These are phyloP conservation scores for Rhizophora apiculata DNA, from an alignment of 345 rosid species.

Conservation along the genomic window DNA sequence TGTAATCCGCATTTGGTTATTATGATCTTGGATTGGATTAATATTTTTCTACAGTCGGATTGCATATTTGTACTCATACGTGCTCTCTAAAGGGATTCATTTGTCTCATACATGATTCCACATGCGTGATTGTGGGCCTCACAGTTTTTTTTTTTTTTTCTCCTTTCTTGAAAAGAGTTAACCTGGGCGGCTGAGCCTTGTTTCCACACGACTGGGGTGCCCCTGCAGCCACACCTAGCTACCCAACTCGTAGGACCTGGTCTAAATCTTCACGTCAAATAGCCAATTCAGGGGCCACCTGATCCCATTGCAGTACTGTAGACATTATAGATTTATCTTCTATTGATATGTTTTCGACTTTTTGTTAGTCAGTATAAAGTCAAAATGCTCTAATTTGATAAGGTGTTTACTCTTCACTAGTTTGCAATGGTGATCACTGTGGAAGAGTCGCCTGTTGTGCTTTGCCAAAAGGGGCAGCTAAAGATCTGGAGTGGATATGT, in stretches of 20 bases:
- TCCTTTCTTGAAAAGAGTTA: neutral
- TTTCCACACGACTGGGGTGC: too few relatives aligned
- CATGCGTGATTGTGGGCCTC: neutral
- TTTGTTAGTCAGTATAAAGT: conserved; percentile 31
- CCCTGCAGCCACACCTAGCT: too few relatives aligned
- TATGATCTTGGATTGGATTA: too few relatives aligned
- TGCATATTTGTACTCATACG: too few relatives aligned
- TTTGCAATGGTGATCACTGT: neutral
- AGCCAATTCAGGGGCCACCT: conserved; percentile 12
- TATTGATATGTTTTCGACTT: conserved; percentile 31
- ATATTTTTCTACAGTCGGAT: too few relatives aligned
- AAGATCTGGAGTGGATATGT: conserved; percentile 23
- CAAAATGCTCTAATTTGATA: conserved; percentile 18
- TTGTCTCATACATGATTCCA: too few relatives aligned
- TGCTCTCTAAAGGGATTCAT: too few relatives aligned
- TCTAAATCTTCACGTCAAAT: conserved; percentile 7
- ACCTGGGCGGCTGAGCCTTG: too few relatives aligned
- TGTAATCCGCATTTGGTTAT: too few relatives aligned
- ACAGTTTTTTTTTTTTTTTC: neutral
- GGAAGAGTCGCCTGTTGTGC: conserved; percentile 26
- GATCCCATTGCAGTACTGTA: conserved; percentile 18
- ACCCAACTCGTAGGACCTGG: neutral
- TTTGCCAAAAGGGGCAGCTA: conserved; percentile 11
- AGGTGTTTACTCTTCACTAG: neutral
- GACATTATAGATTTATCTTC: conserved; percentile 32